Evolutionary conservation across 192 early-diverging fungal genomes (phyloP), one percentile per base, ranked within the genome.

Genomic region (Coemansia sp.): DNA sequence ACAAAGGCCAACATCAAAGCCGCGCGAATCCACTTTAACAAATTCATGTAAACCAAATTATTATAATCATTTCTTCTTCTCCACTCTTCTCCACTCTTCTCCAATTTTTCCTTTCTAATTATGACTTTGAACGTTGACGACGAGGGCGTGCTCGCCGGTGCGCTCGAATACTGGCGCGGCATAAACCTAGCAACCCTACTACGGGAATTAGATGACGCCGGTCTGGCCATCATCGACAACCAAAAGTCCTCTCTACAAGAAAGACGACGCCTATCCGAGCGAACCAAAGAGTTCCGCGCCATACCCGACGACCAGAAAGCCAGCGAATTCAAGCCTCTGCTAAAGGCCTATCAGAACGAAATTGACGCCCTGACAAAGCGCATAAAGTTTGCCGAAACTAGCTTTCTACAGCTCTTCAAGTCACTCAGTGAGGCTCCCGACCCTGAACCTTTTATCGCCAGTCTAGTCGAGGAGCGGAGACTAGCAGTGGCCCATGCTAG

Each of bases 291-390:
- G 46, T 96, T 96, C 67, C 91, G 89, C 65, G 86, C 89, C 46
- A 69, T 92, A 9, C 75, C 90, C 6, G 95, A 94, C 59, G 89
- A 90, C 32, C 83, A 88, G 54, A 96, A 95, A 81, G 64, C 91
- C 19, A 76, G 77, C 12, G 88, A 95, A 53, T 89, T 96, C 74
- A 93, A 92, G 67, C 60, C 65, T 7, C 85, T 96, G 3, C 73
- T 96, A 8, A 93, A 91, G 20, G 90, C 87, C 8, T 98, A 98
- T 73, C 96, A 98, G 76, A 82, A 84, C 61, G 96, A 98, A 76
- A 98, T 98, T 61, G 96, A 98, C 72, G 73, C 76, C 20, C 85
- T 98, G 53, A 94, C 93, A 10, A 90, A 89, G 65, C 76, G 95
- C 40, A 90, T 92, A 47, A 96, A 96, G 79, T 84, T 77, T 25